Base-by-base conservation (phyloP, 2,329 filamentous ascomycete species). In the Fusarium pininemorale region DNA sequence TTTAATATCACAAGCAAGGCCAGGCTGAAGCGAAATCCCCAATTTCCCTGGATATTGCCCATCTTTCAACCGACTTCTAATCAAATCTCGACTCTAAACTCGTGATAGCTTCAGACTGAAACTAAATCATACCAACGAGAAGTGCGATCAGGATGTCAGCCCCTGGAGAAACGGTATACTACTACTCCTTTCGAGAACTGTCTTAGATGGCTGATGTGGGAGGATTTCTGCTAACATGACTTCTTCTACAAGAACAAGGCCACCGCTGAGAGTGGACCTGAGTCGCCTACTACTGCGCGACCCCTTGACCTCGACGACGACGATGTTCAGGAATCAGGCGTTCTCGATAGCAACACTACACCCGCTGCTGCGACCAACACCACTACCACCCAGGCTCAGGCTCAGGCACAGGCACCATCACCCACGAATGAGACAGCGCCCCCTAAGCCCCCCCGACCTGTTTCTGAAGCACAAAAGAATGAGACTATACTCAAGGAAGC, bases 401-500 rank as follows among this genome's bases (percentile, higher is more conserved):
- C 63, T 4, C 65, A 61, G 30, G n/a, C 63, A 3, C 64, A 61
- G 48, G 47, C 54, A n/a, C 63, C 39, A 39, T 58, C 79, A 24
- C 77, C 84, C 32, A 78, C 84, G 47, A 79, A 84, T 38, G 82
- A 86, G 54, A 79, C 78, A 26, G 83, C 92, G 30, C 95, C 95
- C 18, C 88, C 93, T 45, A 97, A 98, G 85, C 95, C 95, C 38
- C 95, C 95, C 39, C 91, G 95, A 67, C 96, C 96, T 53, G 79
- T 94, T 79, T 94, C 90, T 73, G 92, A 96, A 72, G 89, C 92
- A 69, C 92, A 97, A 82, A 93, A 97, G 85, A 95, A 94, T 54
- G 93, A 96, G 83, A 90, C 90, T 78, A 98, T 95, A 7, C 87
- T 99, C 63, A 96, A 94, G 82, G 96, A 99, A 82, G 96, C 96